A percentile compares a stretch with the other conserved stretches of the same genome.
Evolutionary conservation across 306 rosid species (phyloP).

Genomic region (Ormosia semicastrata): DNA sequence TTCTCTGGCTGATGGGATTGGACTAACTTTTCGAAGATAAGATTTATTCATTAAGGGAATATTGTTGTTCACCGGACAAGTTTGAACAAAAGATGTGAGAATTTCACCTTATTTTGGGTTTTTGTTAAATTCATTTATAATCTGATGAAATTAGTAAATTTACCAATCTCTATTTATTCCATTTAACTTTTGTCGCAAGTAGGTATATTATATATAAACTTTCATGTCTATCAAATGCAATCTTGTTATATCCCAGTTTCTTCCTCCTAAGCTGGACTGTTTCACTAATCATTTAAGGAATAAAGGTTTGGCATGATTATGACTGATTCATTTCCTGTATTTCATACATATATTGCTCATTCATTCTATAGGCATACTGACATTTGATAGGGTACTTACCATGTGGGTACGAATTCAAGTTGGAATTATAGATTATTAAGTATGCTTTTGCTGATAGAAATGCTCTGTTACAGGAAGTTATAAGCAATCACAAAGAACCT

Average conservation of each 20-base stretch:
- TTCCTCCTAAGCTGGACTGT: neutral
- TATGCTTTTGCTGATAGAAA: slow-evolving; percentile 24
- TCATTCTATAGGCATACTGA: neutral
- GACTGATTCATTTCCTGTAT: neutral
- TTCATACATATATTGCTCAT: neutral
- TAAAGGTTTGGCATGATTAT: neutral
- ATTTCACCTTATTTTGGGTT: neutral
- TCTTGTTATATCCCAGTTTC: neutral
- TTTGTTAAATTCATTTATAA: slow-evolving; percentile 9
- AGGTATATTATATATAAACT: neutral
- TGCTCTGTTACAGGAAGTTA: slow-evolving; percentile 61
- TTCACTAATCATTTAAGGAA: neutral
- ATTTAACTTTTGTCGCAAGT: neutral
- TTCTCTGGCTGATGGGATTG: neutral
- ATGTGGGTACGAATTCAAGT: neutral
- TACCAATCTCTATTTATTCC: neutral
- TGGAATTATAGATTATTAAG: neutral
- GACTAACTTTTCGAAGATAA: neutral
- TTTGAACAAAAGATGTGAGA: neutral
- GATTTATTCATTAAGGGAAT: neutral
- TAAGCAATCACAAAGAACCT: slow-evolving; percentile 66
- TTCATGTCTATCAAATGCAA: slow-evolving; percentile 5
- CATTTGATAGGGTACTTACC: neutral
- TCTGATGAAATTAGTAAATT: neutral
- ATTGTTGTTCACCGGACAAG: neutral